These are phyloP conservation scores for Coleophoma cylindrospora DNA, from an alignment of 2,329 filamentous ascomycete genomes.

Conservation along the genomic window DNA sequence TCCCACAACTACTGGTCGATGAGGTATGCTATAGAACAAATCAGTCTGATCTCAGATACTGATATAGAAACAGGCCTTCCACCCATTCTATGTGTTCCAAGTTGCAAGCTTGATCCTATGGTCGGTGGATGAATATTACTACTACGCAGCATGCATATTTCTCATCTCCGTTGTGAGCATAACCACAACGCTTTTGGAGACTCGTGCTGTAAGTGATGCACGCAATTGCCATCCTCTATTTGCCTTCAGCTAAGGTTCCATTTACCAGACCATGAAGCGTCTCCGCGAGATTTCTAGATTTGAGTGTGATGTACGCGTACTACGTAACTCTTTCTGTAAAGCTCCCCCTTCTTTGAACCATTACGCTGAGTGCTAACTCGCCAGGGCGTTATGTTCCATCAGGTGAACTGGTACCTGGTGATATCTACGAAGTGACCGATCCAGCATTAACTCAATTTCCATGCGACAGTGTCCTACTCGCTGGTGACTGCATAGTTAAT, in stretches of 20 bases:
- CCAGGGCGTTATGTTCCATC: conserved; percentile 79
- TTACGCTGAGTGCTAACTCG: conserved; percentile 18
- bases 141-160: conserved; percentile 94
- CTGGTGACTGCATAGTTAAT: conserved; percentile 96
- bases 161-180: conserved; percentile 93
- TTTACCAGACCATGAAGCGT: conserved; percentile 72
- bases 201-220: conserved; percentile 58
- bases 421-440: conserved; percentile 95
- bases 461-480: conserved; percentile 84
- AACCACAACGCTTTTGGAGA: conserved; percentile 82
- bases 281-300: conserved; percentile 89
- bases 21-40: conserved; percentile 51
- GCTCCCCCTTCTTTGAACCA: conserved; percentile 2
- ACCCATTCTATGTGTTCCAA: conserved; percentile 98
- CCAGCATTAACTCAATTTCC: conserved; percentile 84
- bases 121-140: conserved; percentile 96
- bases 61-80: conserved; percentile 60
- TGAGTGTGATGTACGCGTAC: conserved; percentile 89
- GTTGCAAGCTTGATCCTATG: conserved; percentile 90
- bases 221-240: background rate
- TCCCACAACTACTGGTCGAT: conserved; percentile 77
- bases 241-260: background rate
- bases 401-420: conserved; percentile 85
- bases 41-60: conserved; percentile 12
- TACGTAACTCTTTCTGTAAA: conserved; percentile 90